These are phyloP conservation scores for Fusarium compactum DNA, from an alignment of 2,329 filamentous ascomycete genomes.

Conservation along the genomic window DNA sequence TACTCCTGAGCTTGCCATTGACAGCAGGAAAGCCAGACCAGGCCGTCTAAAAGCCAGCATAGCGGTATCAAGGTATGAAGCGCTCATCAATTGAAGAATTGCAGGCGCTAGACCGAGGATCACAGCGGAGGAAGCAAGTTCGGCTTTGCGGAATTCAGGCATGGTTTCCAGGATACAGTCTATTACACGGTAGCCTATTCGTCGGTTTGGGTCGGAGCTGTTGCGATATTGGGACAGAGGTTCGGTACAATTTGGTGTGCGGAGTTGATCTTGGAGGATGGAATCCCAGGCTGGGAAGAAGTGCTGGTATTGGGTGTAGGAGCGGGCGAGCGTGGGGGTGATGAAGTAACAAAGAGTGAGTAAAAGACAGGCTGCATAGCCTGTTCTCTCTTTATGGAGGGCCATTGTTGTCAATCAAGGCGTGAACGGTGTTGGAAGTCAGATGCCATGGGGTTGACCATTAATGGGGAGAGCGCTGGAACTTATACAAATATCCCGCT, in stretches of 20 bases:
- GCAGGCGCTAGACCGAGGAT: constrained; percentile 39
- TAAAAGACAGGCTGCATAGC: not conserved
- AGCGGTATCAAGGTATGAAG: constrained; percentile 38
- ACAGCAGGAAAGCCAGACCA: constrained; percentile 33
- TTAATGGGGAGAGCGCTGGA: not conserved
- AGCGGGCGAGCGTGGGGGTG: constrained; percentile 5
- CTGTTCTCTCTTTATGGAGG: not conserved
- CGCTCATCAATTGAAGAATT: constrained; percentile 34
- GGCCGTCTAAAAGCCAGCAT: constrained; percentile 36
- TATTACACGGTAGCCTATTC: constrained; percentile 25
- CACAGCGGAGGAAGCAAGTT: constrained; percentile 39
- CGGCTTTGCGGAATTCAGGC: constrained; percentile 43
- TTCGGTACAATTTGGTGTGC: constrained; percentile 1
- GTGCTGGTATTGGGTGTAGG: constrained; percentile 21
- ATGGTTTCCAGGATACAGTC: constrained; percentile 35
- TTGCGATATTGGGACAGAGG: constrained; percentile 9
- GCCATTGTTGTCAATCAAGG: not conserved
- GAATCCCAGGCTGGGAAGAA: constrained; percentile 38
- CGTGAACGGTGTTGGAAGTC: not conserved
- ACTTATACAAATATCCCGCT: not conserved
- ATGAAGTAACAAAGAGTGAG: not conserved
- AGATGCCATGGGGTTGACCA: not conserved
- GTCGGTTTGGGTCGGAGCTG: not conserved
- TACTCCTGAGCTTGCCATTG: constrained; percentile 29
- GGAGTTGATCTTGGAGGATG: constrained; percentile 15